phyloP scores from a whole-genome alignment of 306 rosid species.

The Pyrus betulifolia region DNA sequence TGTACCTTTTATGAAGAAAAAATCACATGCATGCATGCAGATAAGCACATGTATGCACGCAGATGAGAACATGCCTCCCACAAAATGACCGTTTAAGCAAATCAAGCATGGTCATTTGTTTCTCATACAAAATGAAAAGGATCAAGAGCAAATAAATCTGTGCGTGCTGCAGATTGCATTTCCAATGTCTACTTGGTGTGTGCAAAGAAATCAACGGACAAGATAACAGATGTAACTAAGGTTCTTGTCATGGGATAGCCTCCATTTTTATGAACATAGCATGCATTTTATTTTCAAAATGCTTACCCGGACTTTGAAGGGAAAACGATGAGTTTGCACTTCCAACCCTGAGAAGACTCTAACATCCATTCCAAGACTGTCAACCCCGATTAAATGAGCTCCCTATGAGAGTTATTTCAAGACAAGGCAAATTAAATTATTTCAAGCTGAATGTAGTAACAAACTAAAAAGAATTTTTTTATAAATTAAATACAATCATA shows the following conservation, averaged over 20 bases:
- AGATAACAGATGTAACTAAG: too few species aligned
- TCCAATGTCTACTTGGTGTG: too few species aligned
- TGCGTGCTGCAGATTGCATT: background rate
- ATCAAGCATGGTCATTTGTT: background rate
- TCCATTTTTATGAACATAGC: background rate
- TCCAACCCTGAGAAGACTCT: conserved; percentile 61
- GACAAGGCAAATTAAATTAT: background rate
- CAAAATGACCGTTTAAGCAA: background rate
- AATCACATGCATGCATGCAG: background rate
- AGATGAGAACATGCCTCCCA: background rate
- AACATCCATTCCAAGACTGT: conserved; percentile 88
- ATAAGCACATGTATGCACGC: too few species aligned
- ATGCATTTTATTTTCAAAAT: background rate
- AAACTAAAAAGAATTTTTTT: background rate
- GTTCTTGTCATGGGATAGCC: too few species aligned
- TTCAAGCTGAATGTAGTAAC: background rate
- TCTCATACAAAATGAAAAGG: background rate
- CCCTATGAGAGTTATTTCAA: conserved; percentile 35
- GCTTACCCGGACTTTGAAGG: conserved; percentile 76
- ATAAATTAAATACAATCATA: too few species aligned
- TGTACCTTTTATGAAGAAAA: background rate
- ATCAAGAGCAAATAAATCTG: background rate
- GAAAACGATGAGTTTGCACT: conserved; percentile 78
- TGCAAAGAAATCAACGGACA: too few species aligned
- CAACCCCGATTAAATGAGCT: conserved; percentile 80